Conservation (phyloP, 2,329 filamentous ascomycete genomes). For the Cladosporium austrohemisphaericum region DNA sequence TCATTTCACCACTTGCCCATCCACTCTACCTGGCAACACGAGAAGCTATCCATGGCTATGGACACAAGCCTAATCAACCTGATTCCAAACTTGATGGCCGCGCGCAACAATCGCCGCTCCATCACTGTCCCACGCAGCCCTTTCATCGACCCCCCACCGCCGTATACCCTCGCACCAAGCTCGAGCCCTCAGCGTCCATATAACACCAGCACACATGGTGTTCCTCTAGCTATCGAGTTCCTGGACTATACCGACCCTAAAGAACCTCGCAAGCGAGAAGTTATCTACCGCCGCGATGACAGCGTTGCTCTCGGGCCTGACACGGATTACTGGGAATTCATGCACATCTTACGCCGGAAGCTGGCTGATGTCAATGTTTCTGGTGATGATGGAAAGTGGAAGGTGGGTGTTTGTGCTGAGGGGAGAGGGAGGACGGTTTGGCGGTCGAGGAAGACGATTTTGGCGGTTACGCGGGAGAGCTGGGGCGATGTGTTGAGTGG, state of each 20-base stretch:
- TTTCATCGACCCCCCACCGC: not conserved
- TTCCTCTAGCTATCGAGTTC: not conserved
- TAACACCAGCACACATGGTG: not conserved
- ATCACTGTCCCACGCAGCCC: not conserved
- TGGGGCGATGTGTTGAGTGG: not conserved
- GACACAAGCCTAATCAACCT: constrained; percentile 1
- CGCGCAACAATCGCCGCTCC: not conserved
- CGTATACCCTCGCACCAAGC: not conserved
- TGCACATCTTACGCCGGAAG: not conserved
- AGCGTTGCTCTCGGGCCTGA: not conserved
- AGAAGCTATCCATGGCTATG: not conserved
- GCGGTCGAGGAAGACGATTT: not conserved
- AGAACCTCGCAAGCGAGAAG: not conserved
- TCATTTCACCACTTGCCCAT: no score
- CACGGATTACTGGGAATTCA: not conserved
- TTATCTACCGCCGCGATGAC: not conserved
- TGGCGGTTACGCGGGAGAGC: not conserved
- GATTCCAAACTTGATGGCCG: not conserved
- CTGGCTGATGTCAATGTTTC: not conserved
- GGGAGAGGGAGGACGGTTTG: not conserved
- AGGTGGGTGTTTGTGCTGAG: not conserved
- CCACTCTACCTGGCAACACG: no score
- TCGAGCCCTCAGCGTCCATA: not conserved
- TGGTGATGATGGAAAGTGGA: not conserved
- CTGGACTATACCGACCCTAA: not conserved